phyloP scores from a whole-genome alignment of 441 rosid species.

The Bruguiera hainesii region DNA sequence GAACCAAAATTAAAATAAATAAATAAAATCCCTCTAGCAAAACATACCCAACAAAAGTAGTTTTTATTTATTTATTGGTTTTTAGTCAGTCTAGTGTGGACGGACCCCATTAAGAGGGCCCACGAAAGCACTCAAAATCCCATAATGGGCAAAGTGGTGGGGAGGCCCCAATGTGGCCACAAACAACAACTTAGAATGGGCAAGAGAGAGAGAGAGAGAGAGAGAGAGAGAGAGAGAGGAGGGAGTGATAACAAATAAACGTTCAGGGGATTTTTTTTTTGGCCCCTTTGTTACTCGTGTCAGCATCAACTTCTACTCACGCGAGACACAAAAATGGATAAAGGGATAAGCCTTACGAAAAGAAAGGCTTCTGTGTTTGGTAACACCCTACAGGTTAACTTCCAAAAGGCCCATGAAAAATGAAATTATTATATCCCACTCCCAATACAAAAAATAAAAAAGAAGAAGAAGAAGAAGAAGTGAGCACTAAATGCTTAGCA shows the following conservation, averaged over 20 bases:
- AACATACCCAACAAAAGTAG: too few relatives aligned
- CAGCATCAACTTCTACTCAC: conserved; percentile 22
- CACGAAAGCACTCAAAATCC: conserved; percentile 29
- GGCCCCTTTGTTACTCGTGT: conserved; percentile 16
- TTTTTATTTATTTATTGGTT: too few relatives aligned
- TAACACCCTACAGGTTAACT: conserved; percentile 11
- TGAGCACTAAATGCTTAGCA: conserved; percentile 1
- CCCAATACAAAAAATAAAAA: neutral
- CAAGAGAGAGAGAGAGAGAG: neutral
- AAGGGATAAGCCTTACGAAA: conserved; percentile 28
- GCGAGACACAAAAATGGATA: conserved; percentile 21
- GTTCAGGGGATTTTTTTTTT: neutral
- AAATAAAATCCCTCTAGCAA: too few relatives aligned
- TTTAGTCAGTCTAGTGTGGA: neutral
- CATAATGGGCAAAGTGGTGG: conserved; percentile 12
- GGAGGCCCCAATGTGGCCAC: conserved; percentile 29
- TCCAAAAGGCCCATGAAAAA: conserved; percentile 19
- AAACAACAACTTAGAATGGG: conserved; percentile 10
- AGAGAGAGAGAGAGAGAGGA: neutral
- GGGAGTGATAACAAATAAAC: conserved; percentile 4
- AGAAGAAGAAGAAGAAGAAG: neutral
- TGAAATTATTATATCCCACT: neutral
- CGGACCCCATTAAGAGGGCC: conserved; percentile 19
- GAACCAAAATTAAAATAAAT: too few relatives aligned
- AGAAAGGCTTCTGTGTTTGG: conserved; percentile 13